These are phyloP conservation scores for Phalaenopsis aphrodite DNA, from an alignment of 106 monocot genomes.

Conservation along the genomic window DNA sequence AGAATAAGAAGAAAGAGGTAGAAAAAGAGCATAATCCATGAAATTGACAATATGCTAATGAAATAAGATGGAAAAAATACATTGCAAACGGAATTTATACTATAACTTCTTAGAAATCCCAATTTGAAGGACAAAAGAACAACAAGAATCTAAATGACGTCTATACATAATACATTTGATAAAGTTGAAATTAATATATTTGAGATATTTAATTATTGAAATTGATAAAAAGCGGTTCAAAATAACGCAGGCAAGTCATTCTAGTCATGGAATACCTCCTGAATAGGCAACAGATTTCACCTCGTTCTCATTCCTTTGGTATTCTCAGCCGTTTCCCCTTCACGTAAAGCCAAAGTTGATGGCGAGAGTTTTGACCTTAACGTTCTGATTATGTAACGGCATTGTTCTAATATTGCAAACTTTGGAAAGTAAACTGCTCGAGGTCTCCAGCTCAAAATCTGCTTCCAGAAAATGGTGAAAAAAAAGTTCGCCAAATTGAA, in stretches of 20 bases:
- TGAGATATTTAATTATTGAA: neutral
- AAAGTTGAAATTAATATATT: neutral
- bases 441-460: conserved; percentile 93
- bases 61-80: too few species aligned
- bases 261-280: neutral
- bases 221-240: neutral
- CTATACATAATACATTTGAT: too few species aligned
- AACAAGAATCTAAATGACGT: too few species aligned
- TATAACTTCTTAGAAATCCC: too few species aligned
- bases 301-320: conserved; percentile 92
- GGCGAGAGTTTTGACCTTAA: conserved; percentile 56
- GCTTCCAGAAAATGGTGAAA: conserved; percentile 5
- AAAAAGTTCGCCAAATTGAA: neutral
- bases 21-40: too few species aligned
- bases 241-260: neutral
- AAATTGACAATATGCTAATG: too few species aligned
- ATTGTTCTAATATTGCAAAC: conserved; percentile 74
- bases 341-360: conserved; percentile 64
- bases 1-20: too few species aligned
- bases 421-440: conserved; percentile 86
- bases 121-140: too few species aligned
- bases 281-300: conserved; percentile 21
- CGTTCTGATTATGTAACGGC: conserved; percentile 35
- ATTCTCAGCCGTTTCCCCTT: conserved; percentile 72
- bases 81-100: too few species aligned